These are phyloP conservation scores for Prunus mongolica DNA, from an alignment of 306 rosid genomes.

Conservation along the genomic window DNA sequence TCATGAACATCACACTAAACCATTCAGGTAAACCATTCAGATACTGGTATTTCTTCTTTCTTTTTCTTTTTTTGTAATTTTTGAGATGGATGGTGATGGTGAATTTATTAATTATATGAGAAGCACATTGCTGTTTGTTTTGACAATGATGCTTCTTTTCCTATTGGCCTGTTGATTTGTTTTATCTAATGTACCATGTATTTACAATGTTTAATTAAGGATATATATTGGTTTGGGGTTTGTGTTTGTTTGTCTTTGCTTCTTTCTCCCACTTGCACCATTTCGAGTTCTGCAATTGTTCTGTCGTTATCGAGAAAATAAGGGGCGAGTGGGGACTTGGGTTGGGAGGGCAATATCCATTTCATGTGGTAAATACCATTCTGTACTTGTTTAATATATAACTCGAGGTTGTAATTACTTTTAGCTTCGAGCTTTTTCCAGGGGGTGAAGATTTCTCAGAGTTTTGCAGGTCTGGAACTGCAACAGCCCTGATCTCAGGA, in stretches of 20 bases:
- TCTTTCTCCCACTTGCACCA: not conserved
- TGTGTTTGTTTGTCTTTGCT: conserved; percentile 1
- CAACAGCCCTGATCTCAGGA: not conserved
- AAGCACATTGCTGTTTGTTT: not conserved
- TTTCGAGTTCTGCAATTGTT: not conserved
- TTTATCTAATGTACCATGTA: not conserved
- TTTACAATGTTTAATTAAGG: too few species aligned
- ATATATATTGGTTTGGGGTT: not conserved
- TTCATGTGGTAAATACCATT: too few species aligned
- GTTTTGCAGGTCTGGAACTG: not conserved
- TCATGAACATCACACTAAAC: not conserved
- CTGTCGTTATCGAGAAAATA: not conserved
- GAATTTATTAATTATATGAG: not conserved
- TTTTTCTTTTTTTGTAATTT: not conserved
- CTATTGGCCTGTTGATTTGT: conserved; percentile 2
- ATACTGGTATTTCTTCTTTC: not conserved
- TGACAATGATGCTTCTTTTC: not conserved
- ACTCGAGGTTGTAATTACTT: too few species aligned
- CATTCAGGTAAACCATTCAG: not conserved
- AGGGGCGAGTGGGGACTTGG: too few species aligned
- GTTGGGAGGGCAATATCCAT: too few species aligned
- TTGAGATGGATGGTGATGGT: not conserved
- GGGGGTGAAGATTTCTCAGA: not conserved
- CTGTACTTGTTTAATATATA: not conserved
- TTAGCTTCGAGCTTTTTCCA: too few species aligned